Evolutionary conservation across 83 land plant genomes (phyloP), one percentile per base, ranked within the genome.

Genomic region (Isoetes engelmannii): DNA sequence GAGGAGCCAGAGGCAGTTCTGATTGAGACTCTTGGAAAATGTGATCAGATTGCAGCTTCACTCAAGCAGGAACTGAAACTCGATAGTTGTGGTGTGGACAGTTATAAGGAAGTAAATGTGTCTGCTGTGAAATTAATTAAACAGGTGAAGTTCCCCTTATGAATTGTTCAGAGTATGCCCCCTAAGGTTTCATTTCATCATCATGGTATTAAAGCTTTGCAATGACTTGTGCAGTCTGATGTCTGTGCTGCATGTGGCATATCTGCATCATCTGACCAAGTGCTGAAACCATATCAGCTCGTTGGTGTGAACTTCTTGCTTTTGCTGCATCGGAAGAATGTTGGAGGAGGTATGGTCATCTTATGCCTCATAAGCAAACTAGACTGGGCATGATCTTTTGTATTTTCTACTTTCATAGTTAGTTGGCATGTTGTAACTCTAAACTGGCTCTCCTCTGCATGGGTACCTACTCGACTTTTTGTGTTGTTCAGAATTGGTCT

Each of bases 281-380:
- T 79, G 50, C 79, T 95, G 76, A 91, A 88, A 73, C 97, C 99
- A 42, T 95, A 95, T 68, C 97, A 95, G 80, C 86, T 91, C 46
- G 97, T 95, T 65, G 99, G 97, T 3, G 99, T 95, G 7, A 95
- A 95, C 70, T 95, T 95, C 79, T 81, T 95, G 72, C 79, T 95
- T 6, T 59, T 95, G 71, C 75, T 95, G 67, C 74, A 91, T 68
- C 81, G 84, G 20, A 95, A 95, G 73, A 82, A 85, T 20, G 84
- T 95, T 70, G 99, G 89, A 58, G 99, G 99, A 88, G 99, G 99
- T 94, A 77, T 28, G 37, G 37, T 28, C 37, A 28, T 28, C 37
- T 28, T 28, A 28, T 28, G 37, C 37, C 37, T 28, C 37, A 28
- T 28, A 28, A 2, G 37, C 37, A 45, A 41, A 62, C 5, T 17